Conservation (phyloP, 441 rosid genomes). For the Aleurites moluccanus region DNA sequence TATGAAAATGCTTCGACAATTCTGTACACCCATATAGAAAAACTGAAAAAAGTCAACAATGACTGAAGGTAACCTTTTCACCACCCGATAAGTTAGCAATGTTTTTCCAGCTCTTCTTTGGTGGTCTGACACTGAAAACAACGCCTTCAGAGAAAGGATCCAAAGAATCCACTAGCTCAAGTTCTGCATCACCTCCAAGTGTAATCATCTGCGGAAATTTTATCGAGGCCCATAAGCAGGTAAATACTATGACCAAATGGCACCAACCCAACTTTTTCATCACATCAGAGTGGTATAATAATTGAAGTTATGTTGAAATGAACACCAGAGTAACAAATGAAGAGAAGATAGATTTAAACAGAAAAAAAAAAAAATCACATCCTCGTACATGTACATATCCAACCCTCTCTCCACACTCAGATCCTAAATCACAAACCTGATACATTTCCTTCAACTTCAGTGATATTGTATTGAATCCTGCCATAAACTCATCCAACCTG, state of each 20-base stretch:
- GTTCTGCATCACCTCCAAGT: conserved; percentile 98
- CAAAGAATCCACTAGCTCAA: conserved; percentile 95
- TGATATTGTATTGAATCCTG: conserved; percentile 89
- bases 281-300: not conserved
- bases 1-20: not conserved
- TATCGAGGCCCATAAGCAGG: not conserved
- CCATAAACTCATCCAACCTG: conserved; percentile 99
- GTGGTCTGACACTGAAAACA: conserved; percentile 99
- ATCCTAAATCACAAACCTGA: conserved; percentile 58
- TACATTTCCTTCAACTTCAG: conserved; percentile 97
- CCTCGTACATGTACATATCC: not conserved
- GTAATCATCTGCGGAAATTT: conserved; percentile 76
- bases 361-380: not conserved
- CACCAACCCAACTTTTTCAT: not conserved
- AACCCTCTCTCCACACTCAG: not conserved
- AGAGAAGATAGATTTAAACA: not conserved
- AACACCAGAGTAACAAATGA: not conserved
- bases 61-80: conserved; percentile 66
- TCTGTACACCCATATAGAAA: not conserved
- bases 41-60: not conserved
- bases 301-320: not conserved
- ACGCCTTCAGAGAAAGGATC: conserved; percentile 99
- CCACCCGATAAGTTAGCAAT: conserved; percentile 97
- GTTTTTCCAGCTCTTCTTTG: conserved; percentile 98
- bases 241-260: not conserved